Conservation (phyloP, 1,284 basidiomycete species). For the Kalmanozyma brasiliensis region DNA sequence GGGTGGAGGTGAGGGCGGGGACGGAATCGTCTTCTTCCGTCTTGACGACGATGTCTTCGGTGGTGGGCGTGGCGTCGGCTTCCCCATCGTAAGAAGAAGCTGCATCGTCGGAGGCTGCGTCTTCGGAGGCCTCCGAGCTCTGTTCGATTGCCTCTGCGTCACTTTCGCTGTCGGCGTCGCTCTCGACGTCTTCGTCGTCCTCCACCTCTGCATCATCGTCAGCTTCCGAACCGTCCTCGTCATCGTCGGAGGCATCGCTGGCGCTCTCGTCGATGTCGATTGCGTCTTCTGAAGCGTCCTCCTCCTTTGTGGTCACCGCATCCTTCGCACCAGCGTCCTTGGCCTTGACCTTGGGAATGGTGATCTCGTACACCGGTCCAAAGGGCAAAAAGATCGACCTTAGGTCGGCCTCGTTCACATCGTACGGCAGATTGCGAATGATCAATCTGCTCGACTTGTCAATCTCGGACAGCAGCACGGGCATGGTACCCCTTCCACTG, state of each 20-base stretch:
- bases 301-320: conserved; percentile 25
- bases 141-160: conserved; percentile 64
- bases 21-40: conserved; percentile 37
- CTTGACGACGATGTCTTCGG: conserved; percentile 71
- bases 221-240: conserved; percentile 8
- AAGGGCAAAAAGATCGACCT: conserved; percentile 87
- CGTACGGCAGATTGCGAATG: conserved; percentile 86
- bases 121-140: neutral
- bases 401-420: conserved; percentile 78
- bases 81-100: neutral
- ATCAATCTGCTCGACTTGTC: conserved; percentile 78
- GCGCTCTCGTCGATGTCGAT: conserved; percentile 19
- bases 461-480: conserved; percentile 37
- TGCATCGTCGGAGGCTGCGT: neutral
- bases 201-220: conserved; percentile 29
- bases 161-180: conserved; percentile 69
- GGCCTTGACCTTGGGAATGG: conserved; percentile 73
- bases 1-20: neutral
- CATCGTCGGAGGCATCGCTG: conserved; percentile 11
- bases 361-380: conserved; percentile 86
- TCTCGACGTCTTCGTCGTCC: conserved; percentile 69
- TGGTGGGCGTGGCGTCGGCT: conserved; percentile 72
- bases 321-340: conserved; percentile 47
- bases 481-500: conserved; percentile 46
- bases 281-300: conserved; percentile 7